Evolutionary conservation across 108 stramenopile genomes (phyloP), one percentile per base, ranked within the genome.

Genomic region (Mediolabrus comicus): DNA sequence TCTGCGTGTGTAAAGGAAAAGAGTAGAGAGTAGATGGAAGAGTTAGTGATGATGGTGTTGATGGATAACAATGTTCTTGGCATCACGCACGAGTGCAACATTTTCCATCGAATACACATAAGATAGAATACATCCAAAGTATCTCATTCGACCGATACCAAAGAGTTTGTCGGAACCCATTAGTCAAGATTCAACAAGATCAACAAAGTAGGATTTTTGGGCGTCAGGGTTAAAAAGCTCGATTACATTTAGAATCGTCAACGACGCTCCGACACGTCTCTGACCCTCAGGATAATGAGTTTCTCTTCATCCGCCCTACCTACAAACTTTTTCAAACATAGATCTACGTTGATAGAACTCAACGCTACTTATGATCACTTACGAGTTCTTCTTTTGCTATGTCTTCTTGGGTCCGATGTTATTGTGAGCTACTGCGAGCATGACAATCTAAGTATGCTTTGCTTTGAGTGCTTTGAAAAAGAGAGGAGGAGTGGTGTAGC

Each of bases 171-270:
- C 41, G 0, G 19, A 11, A 13, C 12, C 16, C 16, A 16, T 17
- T 17, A 19, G 6, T 17, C 17, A 43, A 1, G 17, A 43, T 4
- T 43, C 16, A 5, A 43, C 19, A 19, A 5, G 14, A 19, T 0
- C 5, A 33, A 33, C 33, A 54, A 51, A 11, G 29, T 13, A 66
- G 36, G 1, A 27, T 34, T 17, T 36, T 43, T 19, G 22, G 74
- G 74, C 74, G 74, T 76, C 75, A 55, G 75, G 61, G 75, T 76
- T 76, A 76, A 76, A 76, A 76, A 76, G 75, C 75, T 76, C 75
- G 62, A 76, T 73, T 75, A 68, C 66, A 75, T 61, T 53, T 39
- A 28, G 41, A 53, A 69, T 76, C 75, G 26, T 63, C 75, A 76
- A 38, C 33, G 67, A 76, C 75, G 43, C 36, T 32, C 32, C 49